A percentile compares a stretch with the other conserved stretches of the same genome.
phyloP scores from a whole-genome alignment of 2,329 filamentous ascomycete genomes.

The Fusarium cicatricum region DNA sequence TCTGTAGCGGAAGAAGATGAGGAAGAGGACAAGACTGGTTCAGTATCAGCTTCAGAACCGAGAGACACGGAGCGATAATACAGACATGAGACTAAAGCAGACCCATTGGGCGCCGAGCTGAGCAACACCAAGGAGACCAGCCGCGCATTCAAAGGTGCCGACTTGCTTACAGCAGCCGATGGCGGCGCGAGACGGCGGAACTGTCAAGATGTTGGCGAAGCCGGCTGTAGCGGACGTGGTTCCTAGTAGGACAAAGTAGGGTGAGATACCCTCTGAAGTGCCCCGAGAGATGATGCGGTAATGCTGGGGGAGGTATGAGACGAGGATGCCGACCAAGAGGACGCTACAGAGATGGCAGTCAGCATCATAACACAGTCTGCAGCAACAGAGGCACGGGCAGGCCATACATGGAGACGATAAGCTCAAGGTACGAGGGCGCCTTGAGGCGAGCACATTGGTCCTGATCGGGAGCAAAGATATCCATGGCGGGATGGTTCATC shows the following conservation, averaged over 20 bases:
- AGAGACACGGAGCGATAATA: slow-evolving; percentile 23
- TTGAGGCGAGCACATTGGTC: slow-evolving; percentile 59
- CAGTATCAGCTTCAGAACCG: slow-evolving; percentile 31
- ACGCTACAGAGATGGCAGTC: slow-evolving; percentile 54
- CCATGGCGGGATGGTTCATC: slow-evolving; percentile 31
- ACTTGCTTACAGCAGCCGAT: slow-evolving; percentile 87
- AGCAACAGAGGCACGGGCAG: slow-evolving; percentile 1
- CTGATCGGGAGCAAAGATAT: slow-evolving; percentile 37
- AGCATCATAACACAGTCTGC: not conserved
- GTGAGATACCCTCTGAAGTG: slow-evolving; percentile 93
- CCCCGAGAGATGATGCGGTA: slow-evolving; percentile 85
- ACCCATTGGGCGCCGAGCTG: slow-evolving; percentile 93
- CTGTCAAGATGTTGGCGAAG: slow-evolving; percentile 90
- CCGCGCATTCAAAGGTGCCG: slow-evolving; percentile 81
- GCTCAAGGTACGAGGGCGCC: slow-evolving; percentile 61
- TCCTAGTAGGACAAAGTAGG: slow-evolving; percentile 94
- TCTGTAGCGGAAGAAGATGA: slow-evolving; percentile 87
- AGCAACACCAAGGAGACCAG: slow-evolving; percentile 85
- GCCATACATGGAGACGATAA: slow-evolving; percentile 64
- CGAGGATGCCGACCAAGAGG: slow-evolving; percentile 85
- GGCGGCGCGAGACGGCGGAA: slow-evolving; percentile 83
- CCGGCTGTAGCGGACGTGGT: slow-evolving; percentile 87
- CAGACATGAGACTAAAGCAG: slow-evolving; percentile 91
- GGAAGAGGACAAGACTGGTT: slow-evolving; percentile 84
- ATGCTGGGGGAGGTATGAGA: slow-evolving; percentile 96